phyloP scores from a whole-genome alignment of 768 basidiomycete species.

The Daedalea quercina region DNA sequence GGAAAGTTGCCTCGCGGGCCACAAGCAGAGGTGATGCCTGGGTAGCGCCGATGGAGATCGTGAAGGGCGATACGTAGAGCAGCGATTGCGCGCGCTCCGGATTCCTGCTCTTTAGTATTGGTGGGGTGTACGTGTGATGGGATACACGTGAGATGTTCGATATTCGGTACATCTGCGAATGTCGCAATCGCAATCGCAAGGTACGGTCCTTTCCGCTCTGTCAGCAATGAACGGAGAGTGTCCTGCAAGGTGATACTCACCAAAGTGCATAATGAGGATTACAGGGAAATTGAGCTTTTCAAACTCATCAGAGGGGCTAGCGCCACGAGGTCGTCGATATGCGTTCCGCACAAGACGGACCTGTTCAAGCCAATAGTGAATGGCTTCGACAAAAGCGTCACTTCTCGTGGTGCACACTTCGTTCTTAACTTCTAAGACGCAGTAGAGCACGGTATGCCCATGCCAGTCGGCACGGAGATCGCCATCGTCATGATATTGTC shows the following conservation, averaged over 20 bases:
- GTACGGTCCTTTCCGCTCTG: background rate
- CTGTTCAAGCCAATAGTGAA: background rate
- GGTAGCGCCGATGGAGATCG: background rate
- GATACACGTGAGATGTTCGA: background rate
- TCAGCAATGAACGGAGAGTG: background rate
- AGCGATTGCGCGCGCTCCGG: background rate
- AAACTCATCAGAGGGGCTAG: background rate
- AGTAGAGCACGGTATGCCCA: background rate
- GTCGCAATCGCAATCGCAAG: background rate
- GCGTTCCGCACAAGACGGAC: background rate
- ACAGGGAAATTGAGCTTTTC: background rate
- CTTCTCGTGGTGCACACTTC: background rate
- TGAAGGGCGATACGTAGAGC: conserved; percentile 1
- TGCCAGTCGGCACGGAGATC: background rate
- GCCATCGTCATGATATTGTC: background rate
- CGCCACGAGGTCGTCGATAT: background rate
- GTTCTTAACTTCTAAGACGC: background rate
- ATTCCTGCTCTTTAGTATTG: background rate
- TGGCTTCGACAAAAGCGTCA: background rate
- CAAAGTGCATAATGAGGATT: conserved; percentile 1
- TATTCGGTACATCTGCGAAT: background rate
- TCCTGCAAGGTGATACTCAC: too few relatives aligned
- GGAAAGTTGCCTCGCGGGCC: background rate
- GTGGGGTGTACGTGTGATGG: background rate
- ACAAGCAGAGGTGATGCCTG: background rate